Base-by-base conservation (phyloP, 1,284 basidiomycete genomes). In the Meira nashicola region DNA sequence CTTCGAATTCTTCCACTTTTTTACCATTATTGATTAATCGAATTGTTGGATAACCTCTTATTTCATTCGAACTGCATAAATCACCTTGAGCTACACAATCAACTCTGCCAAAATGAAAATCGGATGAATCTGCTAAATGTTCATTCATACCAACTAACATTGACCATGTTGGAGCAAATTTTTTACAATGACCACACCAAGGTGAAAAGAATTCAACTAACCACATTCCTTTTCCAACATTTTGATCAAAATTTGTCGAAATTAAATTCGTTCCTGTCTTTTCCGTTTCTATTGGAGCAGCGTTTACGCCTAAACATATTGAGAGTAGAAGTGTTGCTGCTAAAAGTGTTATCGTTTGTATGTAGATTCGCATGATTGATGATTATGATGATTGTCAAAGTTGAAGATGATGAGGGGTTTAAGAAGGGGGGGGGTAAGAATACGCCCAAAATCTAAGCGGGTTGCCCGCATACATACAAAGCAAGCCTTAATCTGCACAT, bases 131-230 rank as follows among this genome's bases (percentile, higher is more conserved):
- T 69, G 84, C 78, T 40, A 83, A 81, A 46, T 79, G 77, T 61
- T 84, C 82, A 58, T 85, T 85, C 39, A 87, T 83, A 49, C 80
- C 74, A 1, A 80, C 81, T 2, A 96, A 81, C 49, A 86, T 80
- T 39, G 84, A 82, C 92, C 93, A 98, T 33, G 87, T 91, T 0
- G 92, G 90, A 9, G 86, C 84, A 67, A 92, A 92, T 0, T 79
- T 68, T 43, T 82, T 83, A 78, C 90, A 92, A 73, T 92, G 90
- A n/a, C 77, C 74, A 74, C 90, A 92, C 66, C 85, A 88, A 0
- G 90, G 90, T 84, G 66, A 66, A 60, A 65, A 76, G 64, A 73
- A 77, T 64, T 77, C 74, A 57, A 77, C 66, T 48, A n/a, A 48
- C 46, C 46, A 48, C 46, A 48, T 48, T 6, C 46, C 46, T 5